Evolutionary conservation across 257 asterid genomes (phyloP).

Genomic region (Paraleonurus japonicus): DNA sequence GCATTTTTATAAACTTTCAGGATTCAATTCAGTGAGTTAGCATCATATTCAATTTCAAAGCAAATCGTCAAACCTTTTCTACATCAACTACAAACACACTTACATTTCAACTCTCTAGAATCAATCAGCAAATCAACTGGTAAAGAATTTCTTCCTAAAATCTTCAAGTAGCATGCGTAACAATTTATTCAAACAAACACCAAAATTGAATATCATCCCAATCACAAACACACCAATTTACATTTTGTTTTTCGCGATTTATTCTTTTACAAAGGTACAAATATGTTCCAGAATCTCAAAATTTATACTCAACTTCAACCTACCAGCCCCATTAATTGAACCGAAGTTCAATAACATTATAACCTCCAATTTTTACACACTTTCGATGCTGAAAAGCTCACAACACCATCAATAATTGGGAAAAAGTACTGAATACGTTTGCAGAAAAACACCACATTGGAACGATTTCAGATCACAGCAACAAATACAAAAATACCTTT

Average conservation of each 20-base stretch:
- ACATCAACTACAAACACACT: not conserved
- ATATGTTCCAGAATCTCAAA: not conserved
- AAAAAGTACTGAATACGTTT: constrained; percentile 18
- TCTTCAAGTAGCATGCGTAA: too few species aligned
- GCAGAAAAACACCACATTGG: constrained; percentile 6
- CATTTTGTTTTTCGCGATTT: not conserved
- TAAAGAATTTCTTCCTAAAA: not conserved
- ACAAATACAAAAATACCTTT: constrained; percentile 31
- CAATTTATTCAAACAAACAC: not conserved
- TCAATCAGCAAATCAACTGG: not conserved
- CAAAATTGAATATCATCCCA: not conserved
- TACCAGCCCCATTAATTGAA: constrained; percentile 2
- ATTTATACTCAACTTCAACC: not conserved
- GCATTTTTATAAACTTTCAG: not conserved
- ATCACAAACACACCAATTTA: not conserved
- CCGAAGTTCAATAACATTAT: constrained; percentile 2
- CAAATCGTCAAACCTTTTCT: constrained; percentile 2
- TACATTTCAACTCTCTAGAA: not conserved
- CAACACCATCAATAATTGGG: not conserved
- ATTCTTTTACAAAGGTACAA: not conserved
- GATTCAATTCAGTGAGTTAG: not conserved
- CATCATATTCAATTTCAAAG: not conserved
- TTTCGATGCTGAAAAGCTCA: constrained; percentile 1
- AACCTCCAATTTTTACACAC: constrained; percentile 22
- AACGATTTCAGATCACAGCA: constrained; percentile 3